Evolutionary conservation across 495 filamentous ascomycete species (phyloP).

Genomic region (Glutinoglossum americanum): DNA sequence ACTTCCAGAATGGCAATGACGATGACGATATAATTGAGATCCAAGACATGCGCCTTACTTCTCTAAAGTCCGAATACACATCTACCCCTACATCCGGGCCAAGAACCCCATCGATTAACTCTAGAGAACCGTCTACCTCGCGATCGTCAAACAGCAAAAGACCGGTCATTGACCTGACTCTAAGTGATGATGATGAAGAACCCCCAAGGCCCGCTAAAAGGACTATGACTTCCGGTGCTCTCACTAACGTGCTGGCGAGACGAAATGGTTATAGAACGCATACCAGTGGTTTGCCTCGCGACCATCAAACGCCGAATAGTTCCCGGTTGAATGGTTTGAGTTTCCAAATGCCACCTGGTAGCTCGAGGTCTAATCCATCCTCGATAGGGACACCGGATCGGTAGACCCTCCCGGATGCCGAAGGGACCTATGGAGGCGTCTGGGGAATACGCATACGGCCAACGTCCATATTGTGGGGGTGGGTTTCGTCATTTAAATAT

Average conservation of each 20-base stretch:
- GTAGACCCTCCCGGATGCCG: neutral
- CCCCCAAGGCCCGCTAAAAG: conserved; percentile 2
- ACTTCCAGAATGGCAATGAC: conserved; percentile 21
- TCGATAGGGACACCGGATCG: neutral
- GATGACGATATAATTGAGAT: conserved; percentile 55
- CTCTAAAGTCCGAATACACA: conserved; percentile 24
- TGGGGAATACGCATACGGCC: neutral
- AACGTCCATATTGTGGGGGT: neutral
- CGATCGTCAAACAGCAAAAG: conserved; percentile 38
- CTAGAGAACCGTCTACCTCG: conserved; percentile 29
- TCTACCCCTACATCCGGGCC: neutral
- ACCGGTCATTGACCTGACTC: conserved; percentile 41
- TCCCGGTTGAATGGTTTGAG: neutral
- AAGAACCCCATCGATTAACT: conserved; percentile 30
- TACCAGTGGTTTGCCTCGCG: too few relatives aligned
- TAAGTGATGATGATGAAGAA: conserved; percentile 12
- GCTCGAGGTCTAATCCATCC: neutral
- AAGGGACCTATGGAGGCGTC: neutral
- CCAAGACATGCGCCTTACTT: conserved; percentile 24
- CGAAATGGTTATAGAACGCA: neutral
- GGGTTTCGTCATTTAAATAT: neutral
- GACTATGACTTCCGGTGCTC: neutral
- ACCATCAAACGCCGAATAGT: too few relatives aligned
- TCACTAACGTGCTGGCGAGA: neutral
- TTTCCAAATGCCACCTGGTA: neutral